Conservation (phyloP, 1,284 basidiomycete species). For the Tilletia caries region DNA sequence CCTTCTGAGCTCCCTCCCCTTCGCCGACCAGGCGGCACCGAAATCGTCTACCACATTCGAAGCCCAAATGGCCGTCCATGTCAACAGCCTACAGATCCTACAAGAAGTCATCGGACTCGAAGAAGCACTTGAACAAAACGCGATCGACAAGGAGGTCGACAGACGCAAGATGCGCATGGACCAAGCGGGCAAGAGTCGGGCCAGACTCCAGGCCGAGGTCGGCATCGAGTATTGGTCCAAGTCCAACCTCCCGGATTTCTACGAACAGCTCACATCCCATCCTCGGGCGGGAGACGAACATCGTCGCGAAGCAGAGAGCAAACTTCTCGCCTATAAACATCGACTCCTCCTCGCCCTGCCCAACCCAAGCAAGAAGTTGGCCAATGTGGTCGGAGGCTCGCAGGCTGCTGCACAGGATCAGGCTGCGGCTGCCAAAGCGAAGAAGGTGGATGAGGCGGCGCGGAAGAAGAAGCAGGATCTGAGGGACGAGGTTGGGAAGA, state of each 20-base stretch:
- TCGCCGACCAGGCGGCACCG: slow-evolving; percentile 73
- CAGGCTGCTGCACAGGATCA: slow-evolving; percentile 10
- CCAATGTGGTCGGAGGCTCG: slow-evolving; percentile 11
- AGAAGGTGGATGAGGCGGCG: slow-evolving; percentile 20
- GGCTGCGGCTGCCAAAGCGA: slow-evolving; percentile 12
- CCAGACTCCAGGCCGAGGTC: slow-evolving; percentile 33
- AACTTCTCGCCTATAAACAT: slow-evolving; percentile 36
- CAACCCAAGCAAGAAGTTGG: background rate
- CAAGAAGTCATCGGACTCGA: slow-evolving; percentile 37
- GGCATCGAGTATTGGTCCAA: slow-evolving; percentile 29
- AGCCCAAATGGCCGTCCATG: slow-evolving; percentile 66
- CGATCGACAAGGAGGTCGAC: slow-evolving; percentile 39
- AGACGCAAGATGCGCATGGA: slow-evolving; percentile 42
- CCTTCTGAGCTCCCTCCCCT: slow-evolving; percentile 67
- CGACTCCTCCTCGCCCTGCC: slow-evolving; percentile 36
- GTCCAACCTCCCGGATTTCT: slow-evolving; percentile 34
- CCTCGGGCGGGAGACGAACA: slow-evolving; percentile 37
- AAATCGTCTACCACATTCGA: slow-evolving; percentile 55
- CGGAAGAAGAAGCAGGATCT: slow-evolving; percentile 58
- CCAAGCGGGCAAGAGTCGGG: slow-evolving; percentile 37
- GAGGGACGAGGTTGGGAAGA: slow-evolving; percentile 65
- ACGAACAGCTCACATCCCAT: slow-evolving; percentile 42
- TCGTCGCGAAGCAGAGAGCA: slow-evolving; percentile 38
- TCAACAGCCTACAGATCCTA: slow-evolving; percentile 53
- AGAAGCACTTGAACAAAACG: slow-evolving; percentile 34